Evolutionary conservation across 768 basidiomycete genomes (phyloP).

Genomic region (Suillus ampliporus): DNA sequence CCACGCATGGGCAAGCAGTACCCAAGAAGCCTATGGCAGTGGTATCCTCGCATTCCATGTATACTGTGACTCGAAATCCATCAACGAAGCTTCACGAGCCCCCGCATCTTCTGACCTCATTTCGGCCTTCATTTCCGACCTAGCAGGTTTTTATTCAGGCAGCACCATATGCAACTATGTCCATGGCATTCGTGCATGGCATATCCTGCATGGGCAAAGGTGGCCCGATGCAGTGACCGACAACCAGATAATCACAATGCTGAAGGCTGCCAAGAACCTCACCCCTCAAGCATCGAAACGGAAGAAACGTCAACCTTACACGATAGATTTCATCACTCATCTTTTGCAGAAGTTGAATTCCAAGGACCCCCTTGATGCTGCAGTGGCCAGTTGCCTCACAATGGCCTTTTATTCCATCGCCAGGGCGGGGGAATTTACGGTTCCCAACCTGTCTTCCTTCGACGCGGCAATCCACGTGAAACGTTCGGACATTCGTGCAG

Average conservation of each 20-base stretch:
- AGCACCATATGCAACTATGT: constrained; percentile 17
- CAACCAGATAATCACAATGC: too few relatives aligned
- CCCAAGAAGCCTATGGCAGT: constrained; percentile 37
- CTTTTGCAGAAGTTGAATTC: too few relatives aligned
- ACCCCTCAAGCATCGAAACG: too few relatives aligned
- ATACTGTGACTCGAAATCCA: constrained; percentile 37
- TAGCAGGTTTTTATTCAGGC: constrained; percentile 8
- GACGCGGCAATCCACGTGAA: neutral
- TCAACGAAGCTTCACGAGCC: neutral
- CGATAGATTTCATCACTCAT: too few relatives aligned
- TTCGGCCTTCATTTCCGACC: too few relatives aligned
- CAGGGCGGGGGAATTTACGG: constrained; percentile 45
- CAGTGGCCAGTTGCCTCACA: constrained; percentile 23
- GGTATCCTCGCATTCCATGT: constrained; percentile 46
- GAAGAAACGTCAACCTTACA: too few relatives aligned
- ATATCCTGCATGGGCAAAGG: too few relatives aligned
- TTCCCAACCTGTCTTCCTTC: constrained; percentile 12
- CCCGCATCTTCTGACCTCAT: constrained; percentile 5
- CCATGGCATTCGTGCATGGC: constrained; percentile 20
- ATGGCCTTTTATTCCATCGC: constrained; percentile 42
- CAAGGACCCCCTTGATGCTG: too few relatives aligned
- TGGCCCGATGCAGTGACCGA: too few relatives aligned
- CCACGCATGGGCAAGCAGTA: constrained; percentile 35
- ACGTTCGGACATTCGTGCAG: neutral
- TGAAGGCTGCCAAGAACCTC: too few relatives aligned